Evolutionary conservation across 1,284 basidiomycete species (phyloP).

Genomic region (Boletellus dicymbophilus): DNA sequence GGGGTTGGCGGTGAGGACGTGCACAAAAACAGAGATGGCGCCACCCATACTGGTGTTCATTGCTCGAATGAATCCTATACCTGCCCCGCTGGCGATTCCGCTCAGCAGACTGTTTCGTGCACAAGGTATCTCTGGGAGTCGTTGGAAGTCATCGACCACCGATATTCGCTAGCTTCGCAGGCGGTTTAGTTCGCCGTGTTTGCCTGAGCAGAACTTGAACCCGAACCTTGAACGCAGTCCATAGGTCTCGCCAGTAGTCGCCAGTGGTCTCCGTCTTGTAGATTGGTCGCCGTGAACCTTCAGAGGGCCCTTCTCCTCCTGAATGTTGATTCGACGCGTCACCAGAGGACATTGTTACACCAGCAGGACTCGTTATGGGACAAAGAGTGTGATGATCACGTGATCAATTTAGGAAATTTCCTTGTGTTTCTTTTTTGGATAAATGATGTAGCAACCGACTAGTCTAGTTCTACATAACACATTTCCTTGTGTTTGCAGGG

Average conservation of each 20-base stretch:
- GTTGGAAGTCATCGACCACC: constrained; percentile 43
- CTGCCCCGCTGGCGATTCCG: constrained; percentile 54
- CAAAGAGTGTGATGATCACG: too few species aligned
- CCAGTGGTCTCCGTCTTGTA: constrained; percentile 48
- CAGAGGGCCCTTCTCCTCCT: constrained; percentile 7
- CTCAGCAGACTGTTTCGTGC: constrained; percentile 52
- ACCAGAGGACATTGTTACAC: constrained; percentile 15
- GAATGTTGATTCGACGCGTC: constrained; percentile 5
- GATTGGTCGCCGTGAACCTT: constrained; percentile 28
- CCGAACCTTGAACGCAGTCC: constrained; percentile 48
- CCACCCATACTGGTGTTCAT: constrained; percentile 48
- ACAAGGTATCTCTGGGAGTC: constrained; percentile 63
- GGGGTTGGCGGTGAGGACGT: constrained; percentile 8
- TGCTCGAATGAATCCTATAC: constrained; percentile 58
- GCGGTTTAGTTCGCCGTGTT: constrained; percentile 15
- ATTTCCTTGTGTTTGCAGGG: too few species aligned
- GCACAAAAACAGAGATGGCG: not conserved
- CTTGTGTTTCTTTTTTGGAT: too few species aligned
- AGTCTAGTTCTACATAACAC: too few species aligned
- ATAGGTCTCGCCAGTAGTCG: constrained; percentile 42
- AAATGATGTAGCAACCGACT: too few species aligned
- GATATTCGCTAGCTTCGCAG: constrained; percentile 48
- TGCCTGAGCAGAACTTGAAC: constrained; percentile 27
- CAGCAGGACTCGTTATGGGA: too few species aligned
- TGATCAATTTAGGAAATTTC: too few species aligned